These are phyloP conservation scores for Eucalyptus microcorys DNA, from an alignment of 345 rosid species.

Conservation along the genomic window DNA sequence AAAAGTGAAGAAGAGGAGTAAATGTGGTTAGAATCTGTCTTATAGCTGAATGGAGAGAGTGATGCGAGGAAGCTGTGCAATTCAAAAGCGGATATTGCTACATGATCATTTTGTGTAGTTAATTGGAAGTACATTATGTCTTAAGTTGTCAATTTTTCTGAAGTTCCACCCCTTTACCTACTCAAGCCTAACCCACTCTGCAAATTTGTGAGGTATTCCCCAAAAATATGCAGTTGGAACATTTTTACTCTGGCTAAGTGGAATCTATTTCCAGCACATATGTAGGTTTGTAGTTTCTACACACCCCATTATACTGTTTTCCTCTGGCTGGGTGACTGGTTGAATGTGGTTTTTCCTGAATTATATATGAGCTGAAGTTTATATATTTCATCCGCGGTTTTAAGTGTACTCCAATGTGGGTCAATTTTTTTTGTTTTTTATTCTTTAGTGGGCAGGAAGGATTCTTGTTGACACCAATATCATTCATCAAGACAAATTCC, in stretches of 20 bases:
- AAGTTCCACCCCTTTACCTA: background rate
- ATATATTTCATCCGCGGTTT: background rate
- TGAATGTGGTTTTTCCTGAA: background rate
- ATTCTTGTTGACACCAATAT: conserved; percentile 3
- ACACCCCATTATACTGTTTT: background rate
- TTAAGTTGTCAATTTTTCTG: background rate
- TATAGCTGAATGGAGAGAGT: background rate
- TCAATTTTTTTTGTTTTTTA: background rate
- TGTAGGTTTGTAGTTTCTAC: background rate
- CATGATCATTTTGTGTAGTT: background rate
- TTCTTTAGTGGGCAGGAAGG: conserved; percentile 24
- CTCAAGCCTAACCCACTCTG: background rate
- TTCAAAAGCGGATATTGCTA: background rate
- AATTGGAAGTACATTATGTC: background rate
- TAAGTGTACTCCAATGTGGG: background rate
- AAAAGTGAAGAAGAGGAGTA: background rate
- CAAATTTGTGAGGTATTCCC: background rate
- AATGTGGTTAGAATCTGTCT: background rate
- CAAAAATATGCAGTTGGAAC: background rate
- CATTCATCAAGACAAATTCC: conserved; percentile 47
- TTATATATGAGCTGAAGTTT: background rate
- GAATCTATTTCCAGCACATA: background rate
- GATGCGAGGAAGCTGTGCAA: background rate
- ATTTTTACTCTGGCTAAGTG: background rate
- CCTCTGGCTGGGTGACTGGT: background rate